phyloP scores from a whole-genome alignment of 345 rosid species.

The Barbarea vulgaris region DNA sequence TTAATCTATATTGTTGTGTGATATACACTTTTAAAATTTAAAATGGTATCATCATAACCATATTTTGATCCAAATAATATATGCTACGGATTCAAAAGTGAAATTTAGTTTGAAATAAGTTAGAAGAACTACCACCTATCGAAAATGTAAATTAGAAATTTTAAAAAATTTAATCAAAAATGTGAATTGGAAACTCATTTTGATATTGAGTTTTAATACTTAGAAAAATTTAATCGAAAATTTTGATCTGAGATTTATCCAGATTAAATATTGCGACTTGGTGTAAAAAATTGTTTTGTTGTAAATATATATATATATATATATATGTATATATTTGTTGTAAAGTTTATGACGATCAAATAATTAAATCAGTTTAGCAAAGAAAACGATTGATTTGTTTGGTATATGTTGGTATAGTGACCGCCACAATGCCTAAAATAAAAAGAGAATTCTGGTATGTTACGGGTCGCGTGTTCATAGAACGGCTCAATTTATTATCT shows the following conservation, averaged over 20 bases:
- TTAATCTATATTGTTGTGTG: background rate
- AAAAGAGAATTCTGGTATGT: background rate
- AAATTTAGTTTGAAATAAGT: background rate
- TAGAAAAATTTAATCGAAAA: no score
- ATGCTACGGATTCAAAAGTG: background rate
- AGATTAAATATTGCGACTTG: background rate
- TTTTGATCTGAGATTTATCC: background rate
- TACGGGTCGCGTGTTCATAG: background rate
- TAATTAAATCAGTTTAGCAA: background rate
- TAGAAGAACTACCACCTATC: no score
- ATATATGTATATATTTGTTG: no score
- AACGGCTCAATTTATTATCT: slow-evolving; percentile 23
- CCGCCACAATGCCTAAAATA: background rate
- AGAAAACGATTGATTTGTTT: slow-evolving; percentile 19
- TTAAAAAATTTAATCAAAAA: no score
- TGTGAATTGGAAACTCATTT: no score
- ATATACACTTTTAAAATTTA: background rate
- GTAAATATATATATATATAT: no score
- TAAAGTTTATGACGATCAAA: background rate
- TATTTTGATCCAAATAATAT: no score
- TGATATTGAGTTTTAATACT: no score
- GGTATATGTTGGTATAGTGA: slow-evolving; percentile 24
- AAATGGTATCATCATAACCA: no score
- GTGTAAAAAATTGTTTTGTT: background rate
- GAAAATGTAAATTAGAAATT: no score